A percentile compares a stretch with the other conserved stretches of the same genome.
Evolutionary conservation across 441 rosid genomes (phyloP).

Genomic region (Hura crepitans): DNA sequence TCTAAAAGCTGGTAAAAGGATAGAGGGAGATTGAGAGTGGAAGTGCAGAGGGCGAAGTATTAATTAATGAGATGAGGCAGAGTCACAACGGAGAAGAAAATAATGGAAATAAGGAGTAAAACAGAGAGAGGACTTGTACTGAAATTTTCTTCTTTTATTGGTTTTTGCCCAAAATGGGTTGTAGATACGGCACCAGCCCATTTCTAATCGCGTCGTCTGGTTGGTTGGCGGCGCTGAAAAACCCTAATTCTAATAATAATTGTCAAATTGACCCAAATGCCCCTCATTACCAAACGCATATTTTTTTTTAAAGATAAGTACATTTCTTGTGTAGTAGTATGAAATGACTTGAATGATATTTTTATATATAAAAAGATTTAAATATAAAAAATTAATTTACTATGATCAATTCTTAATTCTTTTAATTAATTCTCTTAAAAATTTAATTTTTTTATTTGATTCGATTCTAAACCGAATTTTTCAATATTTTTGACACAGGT

Average conservation of each 20-base stretch:
- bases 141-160: neutral
- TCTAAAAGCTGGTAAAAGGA: neutral
- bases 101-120: neutral
- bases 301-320: too few species aligned
- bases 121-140: neutral
- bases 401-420: too few species aligned
- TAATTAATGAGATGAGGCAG: neutral
- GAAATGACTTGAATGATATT: too few species aligned
- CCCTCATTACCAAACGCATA: neutral
- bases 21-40: neutral
- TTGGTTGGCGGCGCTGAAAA: constrained; percentile 22
- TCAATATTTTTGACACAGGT: too few species aligned
- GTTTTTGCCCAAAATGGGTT: neutral
- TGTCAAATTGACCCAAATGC: constrained; percentile 11
- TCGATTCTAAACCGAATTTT: too few species aligned
- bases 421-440: too few species aligned
- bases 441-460: too few species aligned
- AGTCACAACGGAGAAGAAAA: neutral
- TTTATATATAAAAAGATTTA: too few species aligned
- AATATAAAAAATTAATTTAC: too few species aligned
- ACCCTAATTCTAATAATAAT: constrained; percentile 22
- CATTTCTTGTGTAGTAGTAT: too few species aligned
- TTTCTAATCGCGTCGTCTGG: neutral
- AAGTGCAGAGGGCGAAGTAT: neutral
- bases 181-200: neutral